Conservation (phyloP, 169 alveolate species). For the Besnoitia besnoiti region DNA sequence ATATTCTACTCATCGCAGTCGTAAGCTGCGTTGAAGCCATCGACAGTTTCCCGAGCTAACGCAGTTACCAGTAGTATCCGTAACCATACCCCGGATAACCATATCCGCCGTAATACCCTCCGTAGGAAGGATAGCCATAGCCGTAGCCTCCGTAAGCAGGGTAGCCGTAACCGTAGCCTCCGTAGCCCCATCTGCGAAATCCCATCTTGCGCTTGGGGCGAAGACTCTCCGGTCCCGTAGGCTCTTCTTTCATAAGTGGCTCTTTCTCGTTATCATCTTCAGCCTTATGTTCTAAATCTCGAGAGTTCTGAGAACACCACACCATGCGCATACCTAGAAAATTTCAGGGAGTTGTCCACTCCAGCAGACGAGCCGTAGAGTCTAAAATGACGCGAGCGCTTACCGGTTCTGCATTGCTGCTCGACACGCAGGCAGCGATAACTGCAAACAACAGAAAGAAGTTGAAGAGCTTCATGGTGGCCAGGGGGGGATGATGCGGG, state of each 20-base stretch:
- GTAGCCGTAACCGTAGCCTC: background rate
- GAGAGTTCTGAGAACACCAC: background rate
- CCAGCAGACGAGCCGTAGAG: background rate
- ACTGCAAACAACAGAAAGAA: background rate
- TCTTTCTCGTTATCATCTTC: too few relatives aligned
- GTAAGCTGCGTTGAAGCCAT: background rate
- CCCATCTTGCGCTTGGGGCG: too few relatives aligned
- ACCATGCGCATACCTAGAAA: background rate
- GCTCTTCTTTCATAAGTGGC: too few relatives aligned
- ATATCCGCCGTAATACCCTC: too few relatives aligned
- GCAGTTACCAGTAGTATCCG: background rate
- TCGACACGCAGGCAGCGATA: background rate
- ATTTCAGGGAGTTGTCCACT: too few relatives aligned
- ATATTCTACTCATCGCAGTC: background rate
- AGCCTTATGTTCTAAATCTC: too few relatives aligned
- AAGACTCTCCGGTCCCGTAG: too few relatives aligned
- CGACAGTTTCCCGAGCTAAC: too few relatives aligned
- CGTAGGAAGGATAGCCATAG: background rate
- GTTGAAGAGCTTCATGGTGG: background rate
- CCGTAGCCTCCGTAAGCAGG: background rate
- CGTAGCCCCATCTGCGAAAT: background rate
- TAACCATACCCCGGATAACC: background rate
- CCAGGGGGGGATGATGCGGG: too few relatives aligned
- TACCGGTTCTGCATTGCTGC: background rate
- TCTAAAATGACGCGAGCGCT: background rate